Percentiles rank a stretch among this genome's conserved stretches.
phyloP scores from a whole-genome alignment of 2,329 filamentous ascomycete genomes.

The Alternaria metachromatica region DNA sequence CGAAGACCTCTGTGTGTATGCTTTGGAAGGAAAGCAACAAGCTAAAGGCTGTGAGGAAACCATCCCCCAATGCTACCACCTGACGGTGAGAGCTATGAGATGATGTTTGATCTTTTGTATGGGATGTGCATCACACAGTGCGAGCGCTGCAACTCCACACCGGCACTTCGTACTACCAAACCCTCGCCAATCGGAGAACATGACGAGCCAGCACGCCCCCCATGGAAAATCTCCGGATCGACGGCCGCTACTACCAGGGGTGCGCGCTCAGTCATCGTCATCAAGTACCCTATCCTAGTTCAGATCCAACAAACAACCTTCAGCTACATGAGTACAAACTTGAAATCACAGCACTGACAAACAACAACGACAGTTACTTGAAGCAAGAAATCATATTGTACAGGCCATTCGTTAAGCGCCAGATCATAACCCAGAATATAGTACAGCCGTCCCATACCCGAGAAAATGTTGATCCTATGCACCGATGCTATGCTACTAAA shows the following conservation, averaged over 20 bases:
- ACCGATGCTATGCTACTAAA: slow-evolving; percentile 50
- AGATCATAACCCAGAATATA: slow-evolving; percentile 37
- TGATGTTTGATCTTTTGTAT: neutral
- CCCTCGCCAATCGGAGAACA: slow-evolving; percentile 31
- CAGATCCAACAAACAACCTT: neutral
- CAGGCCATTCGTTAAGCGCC: slow-evolving; percentile 33
- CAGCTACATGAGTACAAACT: neutral
- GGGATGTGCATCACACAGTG: neutral
- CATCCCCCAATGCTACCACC: neutral
- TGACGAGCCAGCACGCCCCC: slow-evolving; percentile 29
- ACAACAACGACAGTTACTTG: neutral
- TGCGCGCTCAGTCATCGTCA: slow-evolving; percentile 15
- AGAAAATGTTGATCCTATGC: slow-evolving; percentile 37
- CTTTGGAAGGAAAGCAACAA: neutral
- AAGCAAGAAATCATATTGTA: slow-evolving; percentile 10
- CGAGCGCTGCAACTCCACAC: slow-evolving; percentile 23
- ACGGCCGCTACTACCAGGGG: slow-evolving; percentile 19
- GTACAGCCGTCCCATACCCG: slow-evolving; percentile 39
- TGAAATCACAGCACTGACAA: neutral
- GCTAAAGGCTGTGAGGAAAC: neutral
- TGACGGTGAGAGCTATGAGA: neutral
- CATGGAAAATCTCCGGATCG: slow-evolving; percentile 35
- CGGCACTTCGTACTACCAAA: slow-evolving; percentile 7
- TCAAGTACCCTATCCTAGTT: neutral
- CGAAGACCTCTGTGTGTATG: neutral